These are phyloP conservation scores for Vanderwaltozyma verrucispora DNA, from an alignment of 805 yeast genomes.

Conservation along the genomic window DNA sequence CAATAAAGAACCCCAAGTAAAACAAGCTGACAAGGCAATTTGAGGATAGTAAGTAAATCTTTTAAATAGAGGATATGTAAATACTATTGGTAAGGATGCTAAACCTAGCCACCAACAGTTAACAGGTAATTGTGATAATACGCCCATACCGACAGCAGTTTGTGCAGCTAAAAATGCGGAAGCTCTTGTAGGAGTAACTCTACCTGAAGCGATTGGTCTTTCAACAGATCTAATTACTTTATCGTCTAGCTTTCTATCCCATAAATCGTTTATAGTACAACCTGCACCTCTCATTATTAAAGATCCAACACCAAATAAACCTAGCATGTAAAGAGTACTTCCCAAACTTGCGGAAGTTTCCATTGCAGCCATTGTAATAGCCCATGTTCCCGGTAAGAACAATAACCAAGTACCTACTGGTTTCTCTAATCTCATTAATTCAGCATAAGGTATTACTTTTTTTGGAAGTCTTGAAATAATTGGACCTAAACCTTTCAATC, in stretches of 20 bases:
- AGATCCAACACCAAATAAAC: slow-evolving; percentile 75
- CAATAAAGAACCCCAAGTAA: slow-evolving; percentile 87
- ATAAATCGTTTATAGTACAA: slow-evolving; percentile 85
- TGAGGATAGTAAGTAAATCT: slow-evolving; percentile 96
- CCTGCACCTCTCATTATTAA: slow-evolving; percentile 96
- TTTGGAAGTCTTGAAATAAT: slow-evolving; percentile 56
- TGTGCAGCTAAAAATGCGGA: slow-evolving; percentile 61
- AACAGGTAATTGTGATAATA: slow-evolving; percentile 62
- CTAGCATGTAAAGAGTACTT: slow-evolving; percentile 49
- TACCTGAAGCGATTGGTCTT: slow-evolving; percentile 88
- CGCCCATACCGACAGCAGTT: slow-evolving; percentile 59
- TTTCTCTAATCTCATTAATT: slow-evolving; percentile 80
- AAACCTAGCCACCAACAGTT: slow-evolving; percentile 81
- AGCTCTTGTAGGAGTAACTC: slow-evolving; percentile 66
- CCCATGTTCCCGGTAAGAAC: slow-evolving; percentile 84
- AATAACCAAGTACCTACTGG: slow-evolving; percentile 93
- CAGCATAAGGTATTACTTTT: slow-evolving; percentile 80
- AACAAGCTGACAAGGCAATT: slow-evolving; percentile 65
- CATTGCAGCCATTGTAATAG: slow-evolving; percentile 81
- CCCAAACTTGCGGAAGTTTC: slow-evolving; percentile 47
- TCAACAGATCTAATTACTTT: slow-evolving; percentile 81
- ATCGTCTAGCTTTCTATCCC: slow-evolving; percentile 73
- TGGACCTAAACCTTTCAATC: slow-evolving; percentile 40
- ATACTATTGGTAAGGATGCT: slow-evolving; percentile 65
- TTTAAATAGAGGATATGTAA: slow-evolving; percentile 86